Conservation (phyloP, 306 rosid genomes). For the Glycine latifolia region DNA sequence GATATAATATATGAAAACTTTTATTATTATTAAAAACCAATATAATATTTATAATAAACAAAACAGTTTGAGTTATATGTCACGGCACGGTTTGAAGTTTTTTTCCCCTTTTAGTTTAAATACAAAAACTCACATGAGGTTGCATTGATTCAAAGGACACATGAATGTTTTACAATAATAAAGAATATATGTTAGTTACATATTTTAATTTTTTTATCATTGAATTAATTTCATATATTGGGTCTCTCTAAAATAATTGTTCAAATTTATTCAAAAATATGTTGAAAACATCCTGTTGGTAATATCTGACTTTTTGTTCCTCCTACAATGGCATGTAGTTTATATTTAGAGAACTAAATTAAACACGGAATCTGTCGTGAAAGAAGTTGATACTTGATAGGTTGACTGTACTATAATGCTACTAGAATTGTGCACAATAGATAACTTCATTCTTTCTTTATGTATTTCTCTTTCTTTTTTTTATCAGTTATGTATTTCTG, state of each 20-base stretch:
- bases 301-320: neutral
- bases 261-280: neutral
- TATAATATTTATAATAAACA: neutral
- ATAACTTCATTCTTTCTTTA: neutral
- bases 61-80: neutral
- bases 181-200: neutral
- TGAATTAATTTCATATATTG: neutral
- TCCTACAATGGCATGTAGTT: neutral
- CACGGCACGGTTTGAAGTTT: neutral
- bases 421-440: neutral
- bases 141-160: neutral
- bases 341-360: neutral
- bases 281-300: neutral
- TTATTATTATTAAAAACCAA: neutral
- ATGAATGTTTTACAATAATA: neutral
- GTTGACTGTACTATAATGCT: neutral
- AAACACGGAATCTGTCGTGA: neutral
- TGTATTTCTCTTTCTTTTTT: neutral
- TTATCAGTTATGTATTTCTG: neutral
- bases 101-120: neutral
- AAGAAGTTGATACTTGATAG: neutral
- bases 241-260: neutral
- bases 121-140: neutral
- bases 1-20: neutral
- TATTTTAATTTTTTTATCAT: neutral